phyloP scores from a whole-genome alignment of 306 rosid genomes.

The Comarum palustre region DNA sequence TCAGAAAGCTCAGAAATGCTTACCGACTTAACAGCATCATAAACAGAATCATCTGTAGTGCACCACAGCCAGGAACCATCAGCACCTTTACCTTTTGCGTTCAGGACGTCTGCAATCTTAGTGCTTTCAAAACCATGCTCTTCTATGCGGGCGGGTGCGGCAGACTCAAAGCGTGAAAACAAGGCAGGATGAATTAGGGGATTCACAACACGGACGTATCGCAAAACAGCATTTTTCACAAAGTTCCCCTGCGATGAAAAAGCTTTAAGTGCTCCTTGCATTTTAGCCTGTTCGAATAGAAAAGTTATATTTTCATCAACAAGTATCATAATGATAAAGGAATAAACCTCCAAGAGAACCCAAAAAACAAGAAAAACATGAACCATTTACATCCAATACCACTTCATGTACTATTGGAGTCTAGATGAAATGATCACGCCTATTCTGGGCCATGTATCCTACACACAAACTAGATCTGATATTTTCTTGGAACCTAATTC shows the following conservation, averaged over 20 bases:
- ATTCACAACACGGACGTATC: slow-evolving; percentile 65
- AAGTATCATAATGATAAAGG: neutral
- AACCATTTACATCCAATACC: neutral
- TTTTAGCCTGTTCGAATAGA: slow-evolving; percentile 39
- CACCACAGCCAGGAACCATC: slow-evolving; percentile 99
- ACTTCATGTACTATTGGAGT: neutral
- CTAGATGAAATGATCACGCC: no score
- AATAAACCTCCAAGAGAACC: slow-evolving; percentile 14
- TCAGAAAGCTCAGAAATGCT: slow-evolving; percentile 23
- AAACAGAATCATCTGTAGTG: slow-evolving; percentile 81
- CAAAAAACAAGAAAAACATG: neutral
- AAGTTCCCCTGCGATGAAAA: slow-evolving; percentile 57
- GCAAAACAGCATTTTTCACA: slow-evolving; percentile 71
- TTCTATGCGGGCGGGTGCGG: slow-evolving; percentile 59
- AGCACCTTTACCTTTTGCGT: slow-evolving; percentile 71
- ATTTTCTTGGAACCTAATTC: neutral
- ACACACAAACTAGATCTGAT: neutral
- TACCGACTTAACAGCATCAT: slow-evolving; percentile 98
- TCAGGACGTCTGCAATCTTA: slow-evolving; percentile 71
- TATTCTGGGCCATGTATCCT: no score
- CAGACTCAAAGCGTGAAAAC: slow-evolving; percentile 58
- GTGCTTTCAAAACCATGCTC: slow-evolving; percentile 99
- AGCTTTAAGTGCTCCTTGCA: slow-evolving; percentile 78
- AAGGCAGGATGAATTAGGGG: slow-evolving; percentile 68
- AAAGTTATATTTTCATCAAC: slow-evolving; percentile 6